A percentile compares a stretch with the other conserved stretches of the same genome.
These are phyloP conservation scores for Fusarium kyushuense DNA, from an alignment of 2,329 filamentous ascomycete species.

Conservation along the genomic window DNA sequence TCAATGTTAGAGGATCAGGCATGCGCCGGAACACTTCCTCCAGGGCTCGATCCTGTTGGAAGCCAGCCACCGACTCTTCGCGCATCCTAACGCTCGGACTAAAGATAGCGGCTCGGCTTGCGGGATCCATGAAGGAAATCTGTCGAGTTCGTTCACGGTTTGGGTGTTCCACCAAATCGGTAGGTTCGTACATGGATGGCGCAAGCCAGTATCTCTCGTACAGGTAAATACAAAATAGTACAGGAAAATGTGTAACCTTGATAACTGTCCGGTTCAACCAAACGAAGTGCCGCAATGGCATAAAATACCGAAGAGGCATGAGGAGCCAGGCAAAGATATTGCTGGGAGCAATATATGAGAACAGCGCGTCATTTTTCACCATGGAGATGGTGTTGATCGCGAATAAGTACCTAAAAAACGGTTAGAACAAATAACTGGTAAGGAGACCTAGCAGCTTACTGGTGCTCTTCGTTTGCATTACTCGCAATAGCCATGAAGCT, in stretches of 20 bases:
- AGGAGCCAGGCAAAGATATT: slow-evolving; percentile 93
- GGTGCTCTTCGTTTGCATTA: slow-evolving; percentile 92
- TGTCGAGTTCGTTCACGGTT: slow-evolving; percentile 62
- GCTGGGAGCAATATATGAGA: slow-evolving; percentile 91
- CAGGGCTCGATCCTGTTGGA: slow-evolving; percentile 87
- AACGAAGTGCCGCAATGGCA: slow-evolving; percentile 85
- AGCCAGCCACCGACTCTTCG: slow-evolving; percentile 89
- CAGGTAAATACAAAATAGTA: slow-evolving; percentile 85
- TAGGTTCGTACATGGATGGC: slow-evolving; percentile 81
- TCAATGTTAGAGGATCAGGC: slow-evolving; percentile 72
- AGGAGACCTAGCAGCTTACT: slow-evolving; percentile 56
- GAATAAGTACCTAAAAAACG: slow-evolving; percentile 76
- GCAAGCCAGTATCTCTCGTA: slow-evolving; percentile 88
- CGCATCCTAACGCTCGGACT: slow-evolving; percentile 78
- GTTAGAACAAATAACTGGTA: slow-evolving; percentile 12
- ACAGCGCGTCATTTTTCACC: slow-evolving; percentile 97
- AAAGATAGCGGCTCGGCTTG: slow-evolving; percentile 72
- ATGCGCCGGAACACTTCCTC: slow-evolving; percentile 89
- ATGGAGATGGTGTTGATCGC: slow-evolving; percentile 97
- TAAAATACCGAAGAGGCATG: slow-evolving; percentile 82
- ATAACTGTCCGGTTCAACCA: slow-evolving; percentile 90
- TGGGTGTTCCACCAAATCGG: slow-evolving; percentile 83
- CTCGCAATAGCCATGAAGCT: slow-evolving; percentile 96
- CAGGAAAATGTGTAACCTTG: slow-evolving; percentile 89
- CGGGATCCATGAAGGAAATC: slow-evolving; percentile 69